phyloP scores from a whole-genome alignment of 2,329 filamentous ascomycete genomes.

The Alternaria brassicae region DNA sequence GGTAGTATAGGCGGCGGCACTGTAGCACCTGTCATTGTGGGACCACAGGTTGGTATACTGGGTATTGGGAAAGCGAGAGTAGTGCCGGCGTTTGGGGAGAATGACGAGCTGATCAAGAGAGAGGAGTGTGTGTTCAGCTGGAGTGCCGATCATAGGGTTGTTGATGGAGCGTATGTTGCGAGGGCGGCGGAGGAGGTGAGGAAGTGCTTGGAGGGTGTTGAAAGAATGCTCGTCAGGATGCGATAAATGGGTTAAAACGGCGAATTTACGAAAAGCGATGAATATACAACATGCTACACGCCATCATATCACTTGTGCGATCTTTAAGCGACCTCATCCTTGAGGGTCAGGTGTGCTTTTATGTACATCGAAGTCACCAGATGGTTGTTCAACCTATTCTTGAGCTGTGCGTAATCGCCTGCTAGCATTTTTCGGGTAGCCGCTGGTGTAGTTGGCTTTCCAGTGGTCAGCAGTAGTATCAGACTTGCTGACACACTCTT shows the following conservation, averaged over 20 bases:
- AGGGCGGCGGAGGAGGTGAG: conserved; percentile 84
- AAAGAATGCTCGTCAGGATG: conserved; percentile 79
- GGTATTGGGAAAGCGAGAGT: conserved; percentile 82
- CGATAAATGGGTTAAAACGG: conserved; percentile 9
- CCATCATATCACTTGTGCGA: background rate
- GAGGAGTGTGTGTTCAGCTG: conserved; percentile 92
- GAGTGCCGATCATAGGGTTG: conserved; percentile 92
- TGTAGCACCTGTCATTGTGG: conserved; percentile 87
- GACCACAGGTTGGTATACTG: conserved; percentile 88
- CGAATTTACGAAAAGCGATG: too few species aligned
- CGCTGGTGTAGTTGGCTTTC: background rate
- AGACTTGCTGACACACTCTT: background rate
- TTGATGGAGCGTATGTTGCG: conserved; percentile 95
- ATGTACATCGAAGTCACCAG: background rate
- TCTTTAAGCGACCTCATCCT: background rate
- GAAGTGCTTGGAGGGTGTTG: conserved; percentile 80
- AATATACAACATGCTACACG: background rate
- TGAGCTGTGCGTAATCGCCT: background rate
- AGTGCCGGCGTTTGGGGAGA: conserved; percentile 75
- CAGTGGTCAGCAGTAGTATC: background rate
- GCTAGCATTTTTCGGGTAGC: background rate
- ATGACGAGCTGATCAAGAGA: conserved; percentile 69
- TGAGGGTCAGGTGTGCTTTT: background rate
- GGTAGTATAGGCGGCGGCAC: conserved; percentile 94
- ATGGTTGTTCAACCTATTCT: background rate